Percentiles rank a stretch among this genome's conserved stretches.
phyloP scores from a whole-genome alignment of 31 red algal species.

The Odonthalia washingtoniensis region DNA sequence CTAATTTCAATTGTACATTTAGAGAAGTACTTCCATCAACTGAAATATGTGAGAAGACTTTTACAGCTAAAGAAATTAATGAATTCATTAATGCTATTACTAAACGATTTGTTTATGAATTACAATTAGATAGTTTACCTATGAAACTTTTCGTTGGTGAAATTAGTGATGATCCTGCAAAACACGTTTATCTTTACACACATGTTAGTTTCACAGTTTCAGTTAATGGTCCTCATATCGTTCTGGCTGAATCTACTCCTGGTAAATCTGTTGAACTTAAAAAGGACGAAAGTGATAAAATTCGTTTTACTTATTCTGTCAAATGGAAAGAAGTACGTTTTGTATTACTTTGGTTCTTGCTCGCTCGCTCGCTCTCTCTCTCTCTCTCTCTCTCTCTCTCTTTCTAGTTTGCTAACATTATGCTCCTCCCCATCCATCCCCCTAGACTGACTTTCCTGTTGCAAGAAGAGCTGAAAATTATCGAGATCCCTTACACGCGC shows the following conservation, averaged over 20 bases:
- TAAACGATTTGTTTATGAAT: constrained; percentile 75
- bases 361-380: no score
- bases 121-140: constrained; percentile 84
- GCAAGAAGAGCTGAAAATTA: constrained; percentile 80
- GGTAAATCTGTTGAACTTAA: constrained; percentile 59
- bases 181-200: constrained; percentile 67
- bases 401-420: no score
- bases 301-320: constrained; percentile 66
- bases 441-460: constrained; percentile 70
- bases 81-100: constrained; percentile 60
- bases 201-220: constrained; percentile 52
- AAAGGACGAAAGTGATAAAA: constrained; percentile 34
- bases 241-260: constrained; percentile 79
- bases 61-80: constrained; percentile 57
- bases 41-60: constrained; percentile 71
- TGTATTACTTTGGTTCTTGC: not conserved
- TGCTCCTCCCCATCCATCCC: no score
- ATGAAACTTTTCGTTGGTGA: constrained; percentile 80
- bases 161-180: constrained; percentile 58
- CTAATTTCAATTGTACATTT: constrained; percentile 59
- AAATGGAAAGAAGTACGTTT: constrained; percentile 60
- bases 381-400: no score
- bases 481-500: constrained; percentile 67
- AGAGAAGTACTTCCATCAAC: constrained; percentile 43
- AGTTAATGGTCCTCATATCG: constrained; percentile 71